Conservation (phyloP, 2,329 filamentous ascomycete species). For the Colletotrichum tropicale region DNA sequence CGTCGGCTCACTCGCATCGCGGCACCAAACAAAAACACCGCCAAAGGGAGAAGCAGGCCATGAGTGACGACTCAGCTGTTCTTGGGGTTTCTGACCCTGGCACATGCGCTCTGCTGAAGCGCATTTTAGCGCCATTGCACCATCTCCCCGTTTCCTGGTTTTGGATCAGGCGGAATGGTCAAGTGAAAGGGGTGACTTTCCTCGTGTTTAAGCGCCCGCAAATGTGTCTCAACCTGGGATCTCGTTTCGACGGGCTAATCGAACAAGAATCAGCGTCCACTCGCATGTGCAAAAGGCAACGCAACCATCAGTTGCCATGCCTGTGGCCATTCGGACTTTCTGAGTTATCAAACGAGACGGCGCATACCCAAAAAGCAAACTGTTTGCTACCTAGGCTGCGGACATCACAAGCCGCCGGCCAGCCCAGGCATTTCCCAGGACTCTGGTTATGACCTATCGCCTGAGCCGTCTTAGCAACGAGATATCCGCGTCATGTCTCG, state of each 20-base stretch:
- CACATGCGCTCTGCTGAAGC: constrained; percentile 1
- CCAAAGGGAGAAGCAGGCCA: not conserved
- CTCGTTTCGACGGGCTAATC: constrained; percentile 10
- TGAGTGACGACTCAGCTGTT: not conserved
- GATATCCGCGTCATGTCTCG: constrained; percentile 17
- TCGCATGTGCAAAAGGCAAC: not conserved
- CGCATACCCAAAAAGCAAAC: not conserved
- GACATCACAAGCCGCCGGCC: not conserved
- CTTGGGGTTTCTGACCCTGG: not conserved
- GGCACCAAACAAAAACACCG: not conserved
- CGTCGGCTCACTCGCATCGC: not conserved
- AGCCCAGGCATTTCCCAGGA: not conserved
- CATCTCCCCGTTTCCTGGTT: constrained; percentile 1
- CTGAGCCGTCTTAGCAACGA: not conserved
- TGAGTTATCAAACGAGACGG: not conserved
- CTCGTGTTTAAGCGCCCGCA: not conserved
- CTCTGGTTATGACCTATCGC: not conserved
- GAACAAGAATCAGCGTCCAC: not conserved
- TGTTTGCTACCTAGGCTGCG: not conserved
- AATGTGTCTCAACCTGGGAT: constrained; percentile 12
- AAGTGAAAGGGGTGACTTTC: constrained; percentile 1
- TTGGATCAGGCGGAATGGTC: constrained; percentile 12
- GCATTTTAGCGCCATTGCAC: constrained; percentile 4
- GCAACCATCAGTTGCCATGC: not conserved
- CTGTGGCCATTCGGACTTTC: not conserved